Conservation (phyloP, 2,329 filamentous ascomycete species). For the Microcera coccophila region DNA sequence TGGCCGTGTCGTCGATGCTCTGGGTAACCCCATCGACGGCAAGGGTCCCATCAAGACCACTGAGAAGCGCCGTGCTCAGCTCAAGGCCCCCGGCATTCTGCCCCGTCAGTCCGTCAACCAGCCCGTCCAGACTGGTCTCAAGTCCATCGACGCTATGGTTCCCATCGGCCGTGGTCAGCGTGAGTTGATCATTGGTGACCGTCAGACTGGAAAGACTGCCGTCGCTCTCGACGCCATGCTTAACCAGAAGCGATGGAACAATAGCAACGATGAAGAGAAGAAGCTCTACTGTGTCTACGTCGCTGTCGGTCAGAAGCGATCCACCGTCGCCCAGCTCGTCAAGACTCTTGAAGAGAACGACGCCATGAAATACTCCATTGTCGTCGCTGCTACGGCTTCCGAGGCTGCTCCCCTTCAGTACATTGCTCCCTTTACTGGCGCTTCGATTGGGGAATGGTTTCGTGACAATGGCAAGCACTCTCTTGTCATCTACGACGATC, state of each 20-base stretch:
- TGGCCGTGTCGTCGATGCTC: conserved; percentile 96
- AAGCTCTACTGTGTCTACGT: conserved; percentile 99
- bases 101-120: conserved; percentile 96
- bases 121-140: conserved; percentile 98
- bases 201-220: conserved; percentile 99
- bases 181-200: conserved; percentile 99
- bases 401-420: conserved; percentile 95
- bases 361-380: conserved; percentile 94
- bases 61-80: conserved; percentile 91
- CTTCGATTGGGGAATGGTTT: conserved; percentile 67
- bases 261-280: conserved; percentile 78
- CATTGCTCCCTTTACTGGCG: conserved; percentile 85
- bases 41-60: conserved; percentile 95
- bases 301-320: conserved; percentile 98
- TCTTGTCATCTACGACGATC: conserved; percentile 88
- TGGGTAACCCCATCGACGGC: conserved; percentile 98
- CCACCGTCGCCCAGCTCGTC: conserved; percentile 97
- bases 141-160: conserved; percentile 99
- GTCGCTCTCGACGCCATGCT: conserved; percentile 97
- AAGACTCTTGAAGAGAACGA: conserved; percentile 99
- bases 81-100: conserved; percentile 98
- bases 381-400: conserved; percentile 94
- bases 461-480: conserved; percentile 83
- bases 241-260: conserved; percentile 99
- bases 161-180: conserved; percentile 99